Conservation (phyloP, 1,284 basidiomycete species). For the Puccinia coronata region DNA sequence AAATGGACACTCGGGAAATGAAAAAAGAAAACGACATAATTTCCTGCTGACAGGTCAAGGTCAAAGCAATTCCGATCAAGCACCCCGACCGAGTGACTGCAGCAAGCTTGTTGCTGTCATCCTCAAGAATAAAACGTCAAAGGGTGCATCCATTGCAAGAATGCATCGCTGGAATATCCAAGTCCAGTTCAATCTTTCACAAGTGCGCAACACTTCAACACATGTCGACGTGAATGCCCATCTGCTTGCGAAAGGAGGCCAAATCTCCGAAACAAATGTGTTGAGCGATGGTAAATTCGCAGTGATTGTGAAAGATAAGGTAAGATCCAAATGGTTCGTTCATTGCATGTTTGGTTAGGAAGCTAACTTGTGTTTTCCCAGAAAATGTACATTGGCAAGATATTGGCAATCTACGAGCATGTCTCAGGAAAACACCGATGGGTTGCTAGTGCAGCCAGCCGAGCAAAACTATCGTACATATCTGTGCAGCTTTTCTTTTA, state of each 20-base stretch:
- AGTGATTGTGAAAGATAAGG: neutral
- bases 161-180: constrained; percentile 34
- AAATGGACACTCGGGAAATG: neutral
- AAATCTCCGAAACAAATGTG: neutral
- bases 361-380: too few relatives aligned
- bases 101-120: constrained; percentile 20
- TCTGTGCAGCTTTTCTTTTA: neutral
- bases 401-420: neutral
- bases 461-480: neutral
- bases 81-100: constrained; percentile 15
- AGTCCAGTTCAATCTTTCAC: constrained; percentile 14
- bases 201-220: constrained; percentile 11
- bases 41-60: neutral
- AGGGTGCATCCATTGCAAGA: constrained; percentile 9
- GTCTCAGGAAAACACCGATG: neutral
- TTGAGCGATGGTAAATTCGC: neutral
- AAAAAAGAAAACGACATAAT: constrained; percentile 4
- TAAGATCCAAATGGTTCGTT: too few relatives aligned
- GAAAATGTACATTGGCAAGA: neutral
- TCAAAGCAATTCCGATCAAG: neutral
- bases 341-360: too few relatives aligned
- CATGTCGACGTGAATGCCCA: constrained; percentile 19
- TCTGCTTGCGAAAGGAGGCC: neutral
- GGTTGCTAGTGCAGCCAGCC: neutral
- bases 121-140: neutral